These are phyloP conservation scores for Suhomyces taliae DNA, from an alignment of 1,139 yeast species.

Conservation along the genomic window DNA sequence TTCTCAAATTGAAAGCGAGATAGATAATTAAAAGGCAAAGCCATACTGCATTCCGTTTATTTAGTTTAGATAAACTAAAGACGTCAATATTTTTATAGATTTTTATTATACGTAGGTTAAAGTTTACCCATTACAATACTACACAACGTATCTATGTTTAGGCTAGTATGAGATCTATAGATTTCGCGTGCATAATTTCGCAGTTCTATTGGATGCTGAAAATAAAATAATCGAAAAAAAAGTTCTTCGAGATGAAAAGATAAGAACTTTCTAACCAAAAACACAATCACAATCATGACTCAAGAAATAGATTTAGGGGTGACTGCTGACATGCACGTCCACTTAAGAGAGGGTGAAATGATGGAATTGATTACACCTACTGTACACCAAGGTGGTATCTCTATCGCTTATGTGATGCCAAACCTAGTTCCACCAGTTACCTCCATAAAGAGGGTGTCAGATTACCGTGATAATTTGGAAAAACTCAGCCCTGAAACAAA, in stretches of 20 bases:
- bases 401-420: constrained; percentile 95
- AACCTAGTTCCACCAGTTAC: constrained; percentile 91
- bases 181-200: no score
- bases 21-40: no score
- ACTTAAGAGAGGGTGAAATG: constrained; percentile 90
- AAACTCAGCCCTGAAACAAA: constrained; percentile 79
- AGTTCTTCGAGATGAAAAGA: background rate
- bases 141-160: no score
- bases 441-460: constrained; percentile 69
- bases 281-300: constrained; percentile 3
- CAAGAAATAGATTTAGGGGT: constrained; percentile 62
- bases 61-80: no score
- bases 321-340: constrained; percentile 97
- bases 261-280: background rate
- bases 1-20: no score
- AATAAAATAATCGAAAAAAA: no score
- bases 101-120: no score
- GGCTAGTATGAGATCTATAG: no score
- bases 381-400: constrained; percentile 83
- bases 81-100: no score
- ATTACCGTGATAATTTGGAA: constrained; percentile 66
- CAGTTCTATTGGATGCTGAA: no score
- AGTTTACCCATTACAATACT: no score
- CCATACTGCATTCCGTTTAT: no score
- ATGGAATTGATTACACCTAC: constrained; percentile 91